phyloP scores from a whole-genome alignment of 1,139 yeast genomes.

The Kurtzmaniella quercitrusa region DNA sequence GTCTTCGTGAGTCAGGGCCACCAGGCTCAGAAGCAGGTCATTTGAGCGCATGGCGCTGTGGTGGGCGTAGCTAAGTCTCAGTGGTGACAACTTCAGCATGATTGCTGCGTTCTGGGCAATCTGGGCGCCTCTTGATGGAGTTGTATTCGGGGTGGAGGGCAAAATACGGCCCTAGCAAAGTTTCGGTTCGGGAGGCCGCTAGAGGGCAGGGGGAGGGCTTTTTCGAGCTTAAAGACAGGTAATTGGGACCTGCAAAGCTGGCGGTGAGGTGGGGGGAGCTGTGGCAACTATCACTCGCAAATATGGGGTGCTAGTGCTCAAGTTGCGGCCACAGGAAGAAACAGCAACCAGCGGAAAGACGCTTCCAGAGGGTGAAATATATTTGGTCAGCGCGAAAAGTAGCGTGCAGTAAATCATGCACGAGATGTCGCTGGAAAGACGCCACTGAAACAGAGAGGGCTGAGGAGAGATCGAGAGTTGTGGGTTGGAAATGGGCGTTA shows the following conservation, averaged over 20 bases:
- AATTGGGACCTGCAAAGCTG: too few species aligned
- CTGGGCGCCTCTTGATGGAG: not conserved
- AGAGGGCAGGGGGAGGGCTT: too few species aligned
- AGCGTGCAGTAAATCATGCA: not conserved
- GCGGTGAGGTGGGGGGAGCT: too few species aligned
- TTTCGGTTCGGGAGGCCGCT: too few species aligned
- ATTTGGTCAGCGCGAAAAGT: not conserved
- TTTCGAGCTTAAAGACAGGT: too few species aligned
- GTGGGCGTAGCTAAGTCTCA: not conserved
- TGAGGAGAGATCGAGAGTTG: too few species aligned
- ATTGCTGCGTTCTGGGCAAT: not conserved
- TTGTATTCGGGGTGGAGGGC: too few species aligned
- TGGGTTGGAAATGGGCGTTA: too few species aligned
- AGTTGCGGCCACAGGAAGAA: not conserved
- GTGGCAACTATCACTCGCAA: not conserved
- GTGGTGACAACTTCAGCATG: not conserved
- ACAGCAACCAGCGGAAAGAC: not conserved
- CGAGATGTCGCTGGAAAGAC: not conserved
- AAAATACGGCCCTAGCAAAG: too few species aligned
- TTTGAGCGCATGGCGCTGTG: not conserved
- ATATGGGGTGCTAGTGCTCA: not conserved
- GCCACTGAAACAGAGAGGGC: not conserved
- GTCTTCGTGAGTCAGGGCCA: not conserved
- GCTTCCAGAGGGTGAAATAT: not conserved
- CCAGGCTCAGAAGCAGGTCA: not conserved